Base-by-base conservation (phyloP, 345 rosid species). In the Camelina sativa region DNA sequence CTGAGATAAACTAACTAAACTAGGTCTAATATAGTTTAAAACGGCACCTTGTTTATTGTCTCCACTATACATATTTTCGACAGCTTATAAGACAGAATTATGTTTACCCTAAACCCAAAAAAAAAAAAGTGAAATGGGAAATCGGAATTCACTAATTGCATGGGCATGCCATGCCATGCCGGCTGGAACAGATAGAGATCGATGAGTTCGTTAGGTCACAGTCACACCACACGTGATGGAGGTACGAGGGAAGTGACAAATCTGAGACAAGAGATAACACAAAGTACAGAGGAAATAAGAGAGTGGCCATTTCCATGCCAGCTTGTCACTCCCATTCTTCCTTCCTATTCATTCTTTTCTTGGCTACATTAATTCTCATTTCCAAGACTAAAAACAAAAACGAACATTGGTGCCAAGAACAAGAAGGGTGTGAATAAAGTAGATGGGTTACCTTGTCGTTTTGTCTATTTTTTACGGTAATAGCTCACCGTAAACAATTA, bases 261-360 rank as follows among this genome's bases (percentile, higher is more conserved):
- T 11, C 28, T 71, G 8, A 60, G 5, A 47, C 2, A 3, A 59
- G 16, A 59, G 16, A 48, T 23, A 71, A 70, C 12, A 20, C 25
- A 16, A 71, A 23, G 51, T 37, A 48, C 76, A 60, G 16, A 20
- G 35, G 7, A 11, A 17, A 43, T 4, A 53, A 72, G 76, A 72
- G 69, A 38, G 9, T 40, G 62, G 47, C 38, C 77, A 73, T 64
- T 15, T 64, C 55, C 66, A 64, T 73, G 77, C 71, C 47, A 64
- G 71, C 64, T 64, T 73, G 71, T 64, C 71, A 38, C 40, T 41
- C 63, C 54, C 62, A 40, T 64, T 43, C 46, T 30, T 7, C 17
- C 46, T 19, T 3, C 17, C 12, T 66, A 16, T 34, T 19, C n/a
- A 6, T 46, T 13, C 7, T 16, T 22, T 34, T 65, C 2, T 32